Evolutionary conservation across 345 rosid species (phyloP).

Genomic region (Theobroma cacao): DNA sequence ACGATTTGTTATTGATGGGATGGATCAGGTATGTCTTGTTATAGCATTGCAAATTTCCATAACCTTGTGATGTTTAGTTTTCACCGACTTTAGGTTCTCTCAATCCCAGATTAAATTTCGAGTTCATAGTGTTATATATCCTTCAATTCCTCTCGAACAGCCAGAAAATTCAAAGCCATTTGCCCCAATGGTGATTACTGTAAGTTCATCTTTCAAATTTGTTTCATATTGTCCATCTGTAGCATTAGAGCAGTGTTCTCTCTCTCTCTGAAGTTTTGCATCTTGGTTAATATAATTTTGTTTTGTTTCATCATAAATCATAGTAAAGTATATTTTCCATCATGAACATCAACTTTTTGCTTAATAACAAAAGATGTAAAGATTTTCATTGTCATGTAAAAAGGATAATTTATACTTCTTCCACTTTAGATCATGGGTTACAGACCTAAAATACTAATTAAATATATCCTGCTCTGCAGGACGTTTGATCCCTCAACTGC

Average conservation of each 20-base stretch:
- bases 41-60: neutral
- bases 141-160: slow-evolving; percentile 65
- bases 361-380: neutral
- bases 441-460: neutral
- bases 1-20: slow-evolving; percentile 47
- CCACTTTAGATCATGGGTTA: neutral
- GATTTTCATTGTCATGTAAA: neutral
- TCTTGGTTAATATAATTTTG: neutral
- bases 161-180: slow-evolving; percentile 65
- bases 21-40: slow-evolving; percentile 47
- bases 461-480: neutral
- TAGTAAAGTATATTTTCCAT: neutral
- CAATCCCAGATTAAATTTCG: slow-evolving; percentile 66
- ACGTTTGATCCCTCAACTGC: neutral
- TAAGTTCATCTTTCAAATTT: slow-evolving; percentile 39
- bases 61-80: neutral
- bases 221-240: neutral
- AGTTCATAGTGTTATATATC: slow-evolving; percentile 55
- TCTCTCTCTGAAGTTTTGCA: neutral
- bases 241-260: neutral
- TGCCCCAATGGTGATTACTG: slow-evolving; percentile 82
- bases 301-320: neutral
- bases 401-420: neutral
- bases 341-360: neutral
- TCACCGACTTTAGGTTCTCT: slow-evolving; percentile 15